Evolutionary conservation across 75 land plant species (phyloP).

Genomic region (Picea glauca): DNA sequence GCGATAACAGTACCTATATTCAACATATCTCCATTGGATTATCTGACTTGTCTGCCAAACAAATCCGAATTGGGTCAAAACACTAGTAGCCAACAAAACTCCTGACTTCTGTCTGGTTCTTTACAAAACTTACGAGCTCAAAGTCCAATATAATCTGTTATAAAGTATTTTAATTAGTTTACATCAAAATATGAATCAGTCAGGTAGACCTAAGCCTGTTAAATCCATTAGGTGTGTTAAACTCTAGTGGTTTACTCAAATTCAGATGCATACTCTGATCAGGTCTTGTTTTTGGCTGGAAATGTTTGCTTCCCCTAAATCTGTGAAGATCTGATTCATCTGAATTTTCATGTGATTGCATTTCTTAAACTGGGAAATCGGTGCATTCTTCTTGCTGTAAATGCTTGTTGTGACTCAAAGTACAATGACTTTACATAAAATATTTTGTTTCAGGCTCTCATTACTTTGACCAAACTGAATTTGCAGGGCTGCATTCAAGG

Average conservation of each 20-base stretch:
- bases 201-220: not conserved
- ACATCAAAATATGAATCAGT: not conserved
- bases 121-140: not conserved
- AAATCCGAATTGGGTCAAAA: not conserved
- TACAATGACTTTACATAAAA: not conserved
- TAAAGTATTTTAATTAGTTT: not conserved
- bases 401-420: not conserved
- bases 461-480: not conserved
- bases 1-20: no score
- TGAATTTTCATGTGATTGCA: not conserved
- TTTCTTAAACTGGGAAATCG: not conserved
- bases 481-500: slow-evolving; percentile 9
- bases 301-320: not conserved
- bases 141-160: not conserved
- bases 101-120: not conserved
- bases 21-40: not conserved
- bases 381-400: not conserved
- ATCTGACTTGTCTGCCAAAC: not conserved
- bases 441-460: not conserved
- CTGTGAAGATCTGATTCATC: not conserved
- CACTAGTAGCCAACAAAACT: not conserved
- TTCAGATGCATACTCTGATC: not conserved
- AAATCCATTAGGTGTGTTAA: not conserved
- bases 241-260: not conserved
- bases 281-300: not conserved